Evolutionary conservation across 805 yeast genomes (phyloP), one percentile per base, ranked within the genome.

Genomic region (Ogataea minuta): DNA sequence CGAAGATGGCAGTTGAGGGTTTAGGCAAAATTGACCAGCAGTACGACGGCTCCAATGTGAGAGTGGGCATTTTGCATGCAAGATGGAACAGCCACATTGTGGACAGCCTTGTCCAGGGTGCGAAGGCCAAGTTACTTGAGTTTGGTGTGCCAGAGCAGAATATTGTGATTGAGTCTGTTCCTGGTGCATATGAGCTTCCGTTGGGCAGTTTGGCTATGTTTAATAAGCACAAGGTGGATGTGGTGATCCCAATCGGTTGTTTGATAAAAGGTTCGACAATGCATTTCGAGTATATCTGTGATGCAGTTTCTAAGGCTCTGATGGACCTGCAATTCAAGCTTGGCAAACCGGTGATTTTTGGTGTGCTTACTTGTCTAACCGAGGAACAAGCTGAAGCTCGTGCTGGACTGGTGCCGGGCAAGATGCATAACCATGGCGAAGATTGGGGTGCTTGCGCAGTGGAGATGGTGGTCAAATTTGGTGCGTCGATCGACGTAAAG

Each of bases 371-470:
- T 14, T 90, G 96, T 64, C 64, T 90, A 53, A 90, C 96, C 20
- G 96, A 89, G 52, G 90, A 84, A 56, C 99, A 93, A 68, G 99
- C 98, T 10, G 76, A 82, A 51, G 80, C 81, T 14, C 81, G 99
- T 66, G 95, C 98, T 9, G 99, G 98, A 17, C 68, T 91, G 46
- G 62, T 71, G 27, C 65, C 65, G 21, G 88, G 84, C 42, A 79
- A 79, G 52, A 76, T 81, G 80, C 98, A 93, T 64, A 91, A 91
- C 70, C 99, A 93, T 58, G 99, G 99, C 49, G 87, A 77, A 57
- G 99, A 93, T 63, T 91, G 99, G 99, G 99, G 95, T 52, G 90
- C 95, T 24, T 96, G 97, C 39, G 99, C 99, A 11, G 96, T 93
- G 19, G 99, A 91, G 69, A 91, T 93, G 98, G 82, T 77, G 4